Base-by-base conservation (phyloP, 768 basidiomycete species). In the Coprinopsis sp. region DNA sequence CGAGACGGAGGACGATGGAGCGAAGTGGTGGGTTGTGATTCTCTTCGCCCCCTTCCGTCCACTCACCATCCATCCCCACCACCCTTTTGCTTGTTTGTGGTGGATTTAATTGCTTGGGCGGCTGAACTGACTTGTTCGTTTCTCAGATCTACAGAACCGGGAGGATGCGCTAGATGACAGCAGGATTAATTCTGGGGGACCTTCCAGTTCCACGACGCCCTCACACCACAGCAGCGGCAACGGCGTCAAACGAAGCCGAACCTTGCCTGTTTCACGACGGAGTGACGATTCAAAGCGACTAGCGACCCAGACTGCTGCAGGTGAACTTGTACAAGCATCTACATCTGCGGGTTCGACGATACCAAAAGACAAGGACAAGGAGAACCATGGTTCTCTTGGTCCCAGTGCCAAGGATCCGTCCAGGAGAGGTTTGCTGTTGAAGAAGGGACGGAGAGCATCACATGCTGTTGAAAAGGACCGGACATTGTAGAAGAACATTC, bases 1-100 rank as follows among this genome's bases (percentile, higher is more conserved):
- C 70, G 47, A 67, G 83, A 44, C 69, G 83, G 44, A 71, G 79
- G 54, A 80, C 79, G 28, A 64, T 76, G 51, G 78, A 80, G 51
- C 56, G 61, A 48, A 64, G 56, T 56, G 69, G 71, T 68, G 47
- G 34, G 61, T 57, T 27, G 50, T 30, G 14, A 33, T 47, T 47
- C 13, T 2, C 29, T 34, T 47, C 23, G 7, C 28, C 5, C 14
- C 7, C 30, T 29, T 28, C 43, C 19, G 27, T 25, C 16, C 40
- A 23, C 21, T 24, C 33, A 14, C 46, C 33, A 36, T 13, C 19
- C 34, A 37, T 37, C 16, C 34, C 16, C 7, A 10, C 34, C 12
- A 13, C 34, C 44, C 39, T 23, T n/a, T 7, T n/a, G 29, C 31
- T 46, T 28, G 25, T 22, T 16, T 18, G 8, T 36, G 16, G 30